Percentiles rank a stretch among this genome's conserved stretches.
phyloP scores from a whole-genome alignment of 208 protist genomes.

The Blastocrithidia nonstop region DNA sequence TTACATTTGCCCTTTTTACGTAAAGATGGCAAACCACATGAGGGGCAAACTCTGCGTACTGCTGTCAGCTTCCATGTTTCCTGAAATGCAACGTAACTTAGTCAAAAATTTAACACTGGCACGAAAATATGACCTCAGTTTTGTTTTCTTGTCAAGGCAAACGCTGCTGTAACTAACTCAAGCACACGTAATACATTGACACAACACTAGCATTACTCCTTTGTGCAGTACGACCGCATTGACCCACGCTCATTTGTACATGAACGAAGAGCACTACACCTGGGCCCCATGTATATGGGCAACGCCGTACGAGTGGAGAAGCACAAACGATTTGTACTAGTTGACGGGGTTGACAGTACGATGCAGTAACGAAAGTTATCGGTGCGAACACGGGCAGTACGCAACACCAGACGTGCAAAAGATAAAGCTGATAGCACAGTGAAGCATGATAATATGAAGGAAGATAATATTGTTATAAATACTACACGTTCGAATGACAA shows the following conservation, averaged over 20 bases:
- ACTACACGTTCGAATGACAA: too few relatives aligned
- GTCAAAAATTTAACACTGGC: too few relatives aligned
- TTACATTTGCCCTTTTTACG: conserved; percentile 41
- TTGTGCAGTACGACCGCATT: conserved; percentile 41
- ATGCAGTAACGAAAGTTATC: conserved; percentile 37
- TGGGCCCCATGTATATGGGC: conserved; percentile 9
- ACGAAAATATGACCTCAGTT: conserved; percentile 42
- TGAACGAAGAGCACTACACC: too few relatives aligned
- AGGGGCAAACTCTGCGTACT: conserved; percentile 24
- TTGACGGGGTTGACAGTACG: conserved; percentile 29
- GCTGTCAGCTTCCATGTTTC: conserved; percentile 37
- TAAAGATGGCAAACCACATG: conserved; percentile 15
- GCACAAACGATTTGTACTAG: conserved; percentile 19
- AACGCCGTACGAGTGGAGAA: conserved; percentile 15
- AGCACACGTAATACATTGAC: too few relatives aligned
- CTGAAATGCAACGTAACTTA: neutral
- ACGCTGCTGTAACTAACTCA: conserved; percentile 5
- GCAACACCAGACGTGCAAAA: too few relatives aligned
- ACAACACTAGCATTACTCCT: too few relatives aligned
- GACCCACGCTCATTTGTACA: too few relatives aligned
- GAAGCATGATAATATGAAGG: too few relatives aligned
- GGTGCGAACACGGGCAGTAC: too few relatives aligned
- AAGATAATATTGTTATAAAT: too few relatives aligned
- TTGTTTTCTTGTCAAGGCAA: conserved; percentile 32
- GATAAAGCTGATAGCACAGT: too few relatives aligned